Base-by-base conservation (phyloP, 2,329 filamentous ascomycete genomes). In the Endothia cerciana region DNA sequence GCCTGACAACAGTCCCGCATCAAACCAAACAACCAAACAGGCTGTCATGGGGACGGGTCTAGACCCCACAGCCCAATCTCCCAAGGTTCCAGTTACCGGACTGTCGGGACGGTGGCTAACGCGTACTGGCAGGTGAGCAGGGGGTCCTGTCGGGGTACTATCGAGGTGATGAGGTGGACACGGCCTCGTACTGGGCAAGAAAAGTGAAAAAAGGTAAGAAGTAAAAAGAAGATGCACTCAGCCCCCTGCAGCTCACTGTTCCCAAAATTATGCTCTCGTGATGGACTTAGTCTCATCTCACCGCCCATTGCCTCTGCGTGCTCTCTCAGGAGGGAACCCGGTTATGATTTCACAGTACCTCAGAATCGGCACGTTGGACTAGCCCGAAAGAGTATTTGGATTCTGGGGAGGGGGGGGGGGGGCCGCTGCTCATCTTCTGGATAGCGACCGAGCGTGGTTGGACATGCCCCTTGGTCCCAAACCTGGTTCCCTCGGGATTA, bases 81-180 rank as follows among this genome's bases (percentile, higher is more conserved):
- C 53, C 62, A 64, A 40, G 28, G 17, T 30, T 49, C 45, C 57
- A 11, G 53, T 63, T 63, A 47, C 65, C 66, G 63, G 58, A 62
- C 60, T 65, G 63, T 63, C 66, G 66, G 65, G 65, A 36, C 45
- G 53, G 56, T 55, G 33, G 43, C 43, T 62, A 59, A 62, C 62
- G 51, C 62, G 55, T 41, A 33, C 51, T 13, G 45, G 59, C 53
- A 60, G 38, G 41, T 40, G 33, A 38, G 13, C 53, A 57, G 59
- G 63, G 62, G 13, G 13, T 36, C 56, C 11, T 30, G 4, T 33
- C 15, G 25, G 25, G 36, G 19, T 15, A 15, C 59, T 51, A 38
- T 49, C 33, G 19, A 36, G 5, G 17, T n/a, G 53, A 56, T n/a
- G n/a, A n/a, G 36, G 49, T 22, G 15, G 33, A 28, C 57, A 30